Evolutionary conservation across 2,329 filamentous ascomycete species (phyloP), one percentile per base, ranked within the genome.

Genomic region (Talaromyces sp.): DNA sequence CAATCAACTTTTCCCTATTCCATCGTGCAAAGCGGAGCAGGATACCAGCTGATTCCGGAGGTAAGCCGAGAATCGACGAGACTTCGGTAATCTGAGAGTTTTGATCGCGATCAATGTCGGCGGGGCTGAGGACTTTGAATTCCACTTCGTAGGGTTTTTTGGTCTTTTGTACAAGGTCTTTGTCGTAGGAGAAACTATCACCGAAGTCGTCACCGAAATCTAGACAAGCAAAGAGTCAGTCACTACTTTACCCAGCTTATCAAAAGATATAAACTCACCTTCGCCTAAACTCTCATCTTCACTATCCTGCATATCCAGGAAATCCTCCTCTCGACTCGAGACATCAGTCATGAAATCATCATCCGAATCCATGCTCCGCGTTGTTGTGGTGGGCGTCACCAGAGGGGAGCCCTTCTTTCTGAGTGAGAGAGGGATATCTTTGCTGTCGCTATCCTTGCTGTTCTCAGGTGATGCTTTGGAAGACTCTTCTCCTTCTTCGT

Each of bases 1-100:
- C 95, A 65, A 98, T 93, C 70, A 99, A 78, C 45, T 91, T 89
- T 76, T 99, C 95, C 77, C 97, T 95, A 78, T 98, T 98, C 95
- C 95, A 99, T 73, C 93, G 87, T 71, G 91, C 92, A 78, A 95
- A 87, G 56, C 95, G 90, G 66, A 99, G 83, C 47, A 99, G 83
- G 62, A 99, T 97, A 27, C 93, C 94, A 0, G 91, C 89, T 68
- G 95, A 91, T 78, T 98, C 95, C 71, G 92, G 90, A 16, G 91
- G 88, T 74, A 97, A 89, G 66, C 93, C 91, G 41, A 99, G 85
- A 68, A 99, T 94, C 82, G 90, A 90, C 68, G 95, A 93, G 66
- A 98, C 93, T 75, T 98, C 93, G 70, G 90, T 85, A 71, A 99
- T 87, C 79, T 97, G 90, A 63, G 89, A 87, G 71, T 93, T 87